A percentile compares a stretch with the other conserved stretches of the same genome.
Evolutionary conservation across 768 basidiomycete genomes (phyloP).

Genomic region (Mrakia gelida): DNA sequence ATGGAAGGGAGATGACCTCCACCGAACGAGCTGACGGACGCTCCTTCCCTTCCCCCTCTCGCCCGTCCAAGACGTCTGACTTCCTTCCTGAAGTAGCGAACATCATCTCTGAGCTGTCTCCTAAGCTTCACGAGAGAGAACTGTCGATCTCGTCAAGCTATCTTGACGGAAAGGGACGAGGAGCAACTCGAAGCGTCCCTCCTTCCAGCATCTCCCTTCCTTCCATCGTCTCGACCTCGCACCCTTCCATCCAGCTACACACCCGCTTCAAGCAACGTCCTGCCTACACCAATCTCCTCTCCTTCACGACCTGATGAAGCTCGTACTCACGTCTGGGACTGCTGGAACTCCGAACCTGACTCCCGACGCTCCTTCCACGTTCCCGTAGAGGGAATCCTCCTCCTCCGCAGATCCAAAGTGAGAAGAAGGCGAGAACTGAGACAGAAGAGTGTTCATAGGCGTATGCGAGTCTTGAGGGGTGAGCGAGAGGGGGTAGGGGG

Average conservation of each 20-base stretch:
- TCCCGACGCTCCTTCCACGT: slow-evolving; percentile 30
- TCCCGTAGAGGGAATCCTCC: slow-evolving; percentile 23
- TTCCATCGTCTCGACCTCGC: neutral
- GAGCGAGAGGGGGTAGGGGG: neutral
- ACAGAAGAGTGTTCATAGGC: slow-evolving; percentile 18
- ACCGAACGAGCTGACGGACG: neutral
- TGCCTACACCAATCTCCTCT: too few species aligned
- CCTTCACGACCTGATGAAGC: too few species aligned
- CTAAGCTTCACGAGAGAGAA: neutral
- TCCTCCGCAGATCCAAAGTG: neutral
- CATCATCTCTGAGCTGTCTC: neutral
- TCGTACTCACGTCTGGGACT: slow-evolving; percentile 31
- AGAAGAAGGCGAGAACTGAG: slow-evolving; percentile 16
- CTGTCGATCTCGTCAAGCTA: too few species aligned
- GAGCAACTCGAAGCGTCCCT: neutral
- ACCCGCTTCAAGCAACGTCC: neutral
- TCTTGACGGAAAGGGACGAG: neutral
- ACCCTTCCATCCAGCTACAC: neutral
- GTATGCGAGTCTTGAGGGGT: neutral
- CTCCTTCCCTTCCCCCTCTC: neutral
- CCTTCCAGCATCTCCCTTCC: neutral
- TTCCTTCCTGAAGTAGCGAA: neutral
- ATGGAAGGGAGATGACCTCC: neutral
- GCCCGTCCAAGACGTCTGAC: neutral
- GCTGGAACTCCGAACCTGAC: slow-evolving; percentile 27